Percentiles rank a stretch among this genome's conserved stretches.
phyloP scores from a whole-genome alignment of 1,284 basidiomycete genomes.

The Cutaneotrichosporon cavernicola region DNA sequence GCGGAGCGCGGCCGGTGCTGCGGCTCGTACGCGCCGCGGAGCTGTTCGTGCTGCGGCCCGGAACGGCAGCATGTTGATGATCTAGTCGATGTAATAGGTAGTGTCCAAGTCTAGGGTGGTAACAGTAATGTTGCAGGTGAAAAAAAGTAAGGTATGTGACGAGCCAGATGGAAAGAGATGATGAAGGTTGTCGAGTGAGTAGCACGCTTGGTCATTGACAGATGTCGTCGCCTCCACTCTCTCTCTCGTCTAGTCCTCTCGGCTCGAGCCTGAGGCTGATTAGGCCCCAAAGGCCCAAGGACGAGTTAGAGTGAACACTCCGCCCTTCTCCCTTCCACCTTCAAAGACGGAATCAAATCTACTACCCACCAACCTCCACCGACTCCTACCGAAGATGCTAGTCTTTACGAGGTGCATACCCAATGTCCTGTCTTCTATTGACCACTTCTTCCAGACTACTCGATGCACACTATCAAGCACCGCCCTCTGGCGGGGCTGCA shows the following conservation, averaged over 20 bases:
- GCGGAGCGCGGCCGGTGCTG: constrained; percentile 1
- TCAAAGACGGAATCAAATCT: neutral
- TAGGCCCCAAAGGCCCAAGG: neutral
- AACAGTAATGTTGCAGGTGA: constrained; percentile 1
- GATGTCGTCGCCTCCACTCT: neutral
- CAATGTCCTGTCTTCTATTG: constrained; percentile 3
- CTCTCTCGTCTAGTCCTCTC: too few relatives aligned
- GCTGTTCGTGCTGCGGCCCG: constrained; percentile 27
- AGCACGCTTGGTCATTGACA: constrained; percentile 12
- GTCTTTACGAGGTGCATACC: constrained; percentile 8
- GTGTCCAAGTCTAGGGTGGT: neutral
- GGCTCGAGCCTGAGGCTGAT: too few relatives aligned
- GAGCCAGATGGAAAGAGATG: neutral
- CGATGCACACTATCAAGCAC: neutral
- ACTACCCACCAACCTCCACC: neutral
- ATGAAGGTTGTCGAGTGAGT: neutral
- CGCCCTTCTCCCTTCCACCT: neutral
- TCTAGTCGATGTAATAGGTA: neutral
- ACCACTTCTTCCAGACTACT: constrained; percentile 4
- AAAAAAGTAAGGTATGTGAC: neutral
- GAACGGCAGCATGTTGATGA: constrained; percentile 33
- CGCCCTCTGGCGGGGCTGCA: neutral
- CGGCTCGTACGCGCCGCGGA: constrained; percentile 16
- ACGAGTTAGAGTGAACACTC: neutral
- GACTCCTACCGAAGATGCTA: neutral